Evolutionary conservation across 1,284 basidiomycete species (phyloP), one percentile per base, ranked within the genome.

Genomic region (Cerrena zonata): DNA sequence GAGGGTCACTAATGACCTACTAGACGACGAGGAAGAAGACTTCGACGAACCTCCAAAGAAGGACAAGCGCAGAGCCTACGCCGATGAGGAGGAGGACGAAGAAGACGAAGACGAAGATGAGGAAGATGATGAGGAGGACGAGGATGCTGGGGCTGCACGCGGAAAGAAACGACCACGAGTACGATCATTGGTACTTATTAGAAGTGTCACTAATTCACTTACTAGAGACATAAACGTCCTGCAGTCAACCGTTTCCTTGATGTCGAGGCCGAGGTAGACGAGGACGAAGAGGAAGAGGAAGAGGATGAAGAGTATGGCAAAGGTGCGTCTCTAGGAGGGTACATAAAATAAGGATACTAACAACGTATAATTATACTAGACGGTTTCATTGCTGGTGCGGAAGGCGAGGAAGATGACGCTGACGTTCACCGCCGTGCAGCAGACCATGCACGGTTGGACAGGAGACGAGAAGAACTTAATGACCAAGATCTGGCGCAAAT

Each of bases 221-320:
- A 34, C 30, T 34, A 34, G 30, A 34, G 82, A 52, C 84, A 85
- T 62, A 84, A 79, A 65, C 76, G 78, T 45, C 71, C 73, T 54
- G 72, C 74, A 18, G 78, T 82, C 27, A 90, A 84, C 65, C 86
- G 87, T 58, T 98, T 94, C 84, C 76, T 97, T 61, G 94, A 98
- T 83, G 80, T 94, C 54, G 91, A 96, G 71, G 94, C 93, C 54
- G 92, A 94, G 63, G 91, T 93, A 25, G 90, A 90, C 59, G 90
- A 92, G 47, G 94, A 97, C 49, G 93, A 95, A 23, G 94, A 97
- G 49, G 94, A 96, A 46, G 92, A 95, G 3, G 92, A 94, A 26
- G 94, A 94, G 5, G 93, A 94, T 21, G 90, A 89, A 30, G 91
- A 92, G 54, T 82, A 80, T 56, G 83, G 76, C 19, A 80, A 76